A percentile compares a stretch with the other conserved stretches of the same genome.
Evolutionary conservation across 371 early-diverging fungal genomes (phyloP).

Genomic region (Phascolomyces articulosus): DNA sequence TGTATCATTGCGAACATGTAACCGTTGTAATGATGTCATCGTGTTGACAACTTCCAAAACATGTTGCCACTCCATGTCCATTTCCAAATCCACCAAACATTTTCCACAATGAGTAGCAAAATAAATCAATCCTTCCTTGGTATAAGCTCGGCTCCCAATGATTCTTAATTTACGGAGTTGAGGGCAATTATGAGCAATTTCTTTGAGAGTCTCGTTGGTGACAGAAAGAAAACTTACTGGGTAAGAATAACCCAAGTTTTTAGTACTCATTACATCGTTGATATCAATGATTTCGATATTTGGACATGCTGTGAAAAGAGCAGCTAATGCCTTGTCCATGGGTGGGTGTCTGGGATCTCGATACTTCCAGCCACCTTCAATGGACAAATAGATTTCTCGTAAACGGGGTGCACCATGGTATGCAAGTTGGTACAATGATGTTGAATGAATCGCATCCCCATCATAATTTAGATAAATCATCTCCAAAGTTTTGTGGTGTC

Average conservation of each 20-base stretch:
- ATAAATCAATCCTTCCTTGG: background rate
- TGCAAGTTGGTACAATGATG: background rate
- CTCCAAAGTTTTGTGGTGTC: background rate
- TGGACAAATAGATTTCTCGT: background rate
- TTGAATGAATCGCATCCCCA: background rate
- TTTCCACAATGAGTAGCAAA: no score
- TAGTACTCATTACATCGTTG: background rate
- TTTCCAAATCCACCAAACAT: background rate
- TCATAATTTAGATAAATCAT: background rate
- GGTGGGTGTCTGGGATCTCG: background rate
- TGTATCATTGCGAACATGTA: background rate
- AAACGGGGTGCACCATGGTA: background rate
- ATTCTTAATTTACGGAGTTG: background rate
- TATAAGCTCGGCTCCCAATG: background rate
- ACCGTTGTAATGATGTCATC: background rate
- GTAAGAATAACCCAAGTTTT: no score
- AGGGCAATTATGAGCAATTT: background rate
- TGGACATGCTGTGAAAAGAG: background rate
- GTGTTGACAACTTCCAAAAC: background rate
- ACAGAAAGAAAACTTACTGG: background rate
- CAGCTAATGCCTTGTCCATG: background rate
- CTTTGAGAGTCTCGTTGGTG: background rate
- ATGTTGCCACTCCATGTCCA: background rate
- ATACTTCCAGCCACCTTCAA: background rate
- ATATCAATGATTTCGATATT: background rate